Base-by-base conservation (phyloP, 441 rosid species). In the Brassica balearica region DNA sequence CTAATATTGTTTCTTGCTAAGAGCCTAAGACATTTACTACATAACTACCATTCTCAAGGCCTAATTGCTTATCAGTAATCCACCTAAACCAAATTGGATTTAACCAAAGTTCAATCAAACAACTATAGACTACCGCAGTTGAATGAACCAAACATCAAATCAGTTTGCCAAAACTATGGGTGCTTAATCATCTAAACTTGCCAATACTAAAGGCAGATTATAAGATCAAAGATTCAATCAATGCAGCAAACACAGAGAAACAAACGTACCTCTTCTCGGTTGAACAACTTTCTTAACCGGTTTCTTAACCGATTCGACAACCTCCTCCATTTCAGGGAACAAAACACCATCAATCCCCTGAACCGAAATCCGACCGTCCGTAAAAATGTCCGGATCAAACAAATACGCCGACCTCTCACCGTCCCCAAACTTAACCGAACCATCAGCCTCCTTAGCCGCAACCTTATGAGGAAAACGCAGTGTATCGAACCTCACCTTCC, bases 301-400 rank as follows among this genome's bases (percentile, higher is more conserved):
- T 79, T 80, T 85, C 67, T 78, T 78, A 60, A 75, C 85, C 41
- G 84, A 82, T 46, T 82, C 81, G 51, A 87, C 78, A 41, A 4
- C 3, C 82, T 68, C 73, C 80, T 90, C 93, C 48, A 82, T 90
- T 72, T 85, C 85, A 20, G 97, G 98, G 58, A 96, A 89, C 85
- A 96, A 77, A 71, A 96, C 96, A 70, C 91, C 93, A 53, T 96
- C 99, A 34, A 96, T 87, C 71, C 99, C 99, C 84, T 96, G 99
- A 53, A 96, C 99, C 43, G 99, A 96, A 61, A 94, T 96, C 70
- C 99, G 79, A 10, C 99, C 97, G 27, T 92, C 99, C 3, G 97
- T 91, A 51, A 86, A 94, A 48, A 96, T 96, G 70, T 96, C 99
- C 2, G 99, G 99, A 80, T 96, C 98, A 34, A 91, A 93, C 87